Base-by-base conservation (phyloP, 345 rosid species). In the Linum trigynum region DNA sequence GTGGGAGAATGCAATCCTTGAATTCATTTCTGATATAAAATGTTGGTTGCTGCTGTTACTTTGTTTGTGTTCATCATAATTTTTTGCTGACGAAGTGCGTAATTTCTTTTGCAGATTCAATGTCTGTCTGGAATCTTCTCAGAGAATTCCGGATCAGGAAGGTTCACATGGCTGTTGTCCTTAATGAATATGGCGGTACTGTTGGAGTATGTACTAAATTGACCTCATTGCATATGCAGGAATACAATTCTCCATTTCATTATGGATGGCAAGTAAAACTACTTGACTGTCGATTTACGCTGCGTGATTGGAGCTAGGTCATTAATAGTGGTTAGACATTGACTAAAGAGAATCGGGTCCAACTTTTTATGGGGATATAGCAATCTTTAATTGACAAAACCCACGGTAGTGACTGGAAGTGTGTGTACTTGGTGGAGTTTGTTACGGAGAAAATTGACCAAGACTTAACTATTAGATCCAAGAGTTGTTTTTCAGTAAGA, bases 51-150 rank as follows among this genome's bases (percentile, higher is more conserved):
- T 41, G 45, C 5, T 4, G 45, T 45, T 45, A 14, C 10, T 45
- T 45, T 45, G 51, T 45, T 7, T 9, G 51, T 45, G 12, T 2
- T 45, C 51, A 45, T 45, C 12, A 5, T 8, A 45, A 45, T 5
- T 45, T 45, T 45, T 14, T 2, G 51, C 32, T 45, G 10, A 45
- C 10, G 45, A 48, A 9, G 45, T 58, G 32, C 57, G 65, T 74
- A 51, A 48, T 58, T 66, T 68, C 42, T 68, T 72, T 66, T 81
- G 79, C 91, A 88, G 99, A 94, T 86, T 90, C 99, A 65, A 94
- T 94, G 99, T 88, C 95, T 39, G 99, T 94, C 75, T 90, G 99
- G 97, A 90, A 94, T 81, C 99, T 94, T 80, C 96, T 94, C 59
- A 85, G 97, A 79, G 99, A 94, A 78, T 90, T 94, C 45, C 92